Percentiles rank a stretch among this genome's conserved stretches.
These are phyloP conservation scores for Capsicum chinense DNA, from an alignment of 257 asterid genomes.

Conservation along the genomic window DNA sequence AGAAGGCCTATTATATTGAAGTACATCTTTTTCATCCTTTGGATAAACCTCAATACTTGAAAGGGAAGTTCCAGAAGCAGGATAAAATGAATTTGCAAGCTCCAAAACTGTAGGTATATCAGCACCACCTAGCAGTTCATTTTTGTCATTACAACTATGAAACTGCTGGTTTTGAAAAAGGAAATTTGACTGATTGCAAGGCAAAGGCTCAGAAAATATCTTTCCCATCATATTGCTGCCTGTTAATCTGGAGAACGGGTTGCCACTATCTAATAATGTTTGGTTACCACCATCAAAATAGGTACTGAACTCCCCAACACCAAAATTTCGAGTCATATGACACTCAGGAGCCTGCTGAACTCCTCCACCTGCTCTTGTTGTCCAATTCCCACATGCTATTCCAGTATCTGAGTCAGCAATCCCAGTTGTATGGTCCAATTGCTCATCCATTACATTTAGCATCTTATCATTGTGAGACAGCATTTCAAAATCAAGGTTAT, in stretches of 20 bases:
- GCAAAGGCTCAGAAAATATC: slow-evolving; percentile 33
- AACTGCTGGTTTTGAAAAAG: slow-evolving; percentile 34
- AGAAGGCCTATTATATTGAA: slow-evolving; percentile 43
- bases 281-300: slow-evolving; percentile 32
- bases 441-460: slow-evolving; percentile 37
- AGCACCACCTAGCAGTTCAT: slow-evolving; percentile 38
- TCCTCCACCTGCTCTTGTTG: slow-evolving; percentile 34
- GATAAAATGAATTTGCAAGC: slow-evolving; percentile 39
- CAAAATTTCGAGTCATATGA: slow-evolving; percentile 15
- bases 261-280: slow-evolving; percentile 35
- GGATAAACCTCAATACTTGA: slow-evolving; percentile 41
- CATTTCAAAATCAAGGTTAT: slow-evolving; percentile 39
- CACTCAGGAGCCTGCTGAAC: slow-evolving; percentile 30
- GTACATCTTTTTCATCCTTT: slow-evolving; percentile 43
- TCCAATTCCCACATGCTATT: slow-evolving; percentile 37
- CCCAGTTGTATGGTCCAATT: slow-evolving; percentile 30
- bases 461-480: slow-evolving; percentile 32
- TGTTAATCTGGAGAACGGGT: slow-evolving; percentile 28
- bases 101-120: slow-evolving; percentile 31
- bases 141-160: slow-evolving; percentile 33
- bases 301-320: slow-evolving; percentile 30
- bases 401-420: slow-evolving; percentile 27
- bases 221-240: slow-evolving; percentile 7
- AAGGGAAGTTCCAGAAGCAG: slow-evolving; percentile 36
- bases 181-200: slow-evolving; percentile 26